Evolutionary conservation across 2,329 filamentous ascomycete species (phyloP), one percentile per base, ranked within the genome.

Genomic region (Canariomyces notabilis): DNA sequence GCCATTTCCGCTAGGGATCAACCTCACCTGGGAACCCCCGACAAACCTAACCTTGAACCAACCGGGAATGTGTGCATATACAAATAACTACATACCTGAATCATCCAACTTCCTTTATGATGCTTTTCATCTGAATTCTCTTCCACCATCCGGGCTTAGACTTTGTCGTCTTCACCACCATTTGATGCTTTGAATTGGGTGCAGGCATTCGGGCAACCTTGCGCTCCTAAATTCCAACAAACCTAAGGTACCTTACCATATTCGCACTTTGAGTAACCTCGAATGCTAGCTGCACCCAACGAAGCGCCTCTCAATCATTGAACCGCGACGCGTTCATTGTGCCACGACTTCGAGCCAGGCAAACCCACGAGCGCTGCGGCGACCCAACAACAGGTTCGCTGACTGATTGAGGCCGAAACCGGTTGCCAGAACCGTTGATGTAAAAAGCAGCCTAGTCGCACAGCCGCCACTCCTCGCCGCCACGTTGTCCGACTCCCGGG

Each of bases 401-500:
- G 12, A 11, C 14, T 6, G 18, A 38, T 11, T n/a, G 14, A 37
- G 32, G n/a, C n/a, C n/a, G 22, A 15, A 8, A 12, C 36, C 7
- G 16, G 19, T 19, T 2, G 26, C 11, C 26, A 21, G 31, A 29
- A 29, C 12, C 18, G 21, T 15, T 31, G 20, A 19, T 36, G 26
- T 35, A 37, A 15, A n/a, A n/a, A 4, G 23, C 39, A 37, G 16
- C 5, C 20, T 12, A 18, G 42, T 33, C 26, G 26, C 26, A 34
- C 32, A 29, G 33, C 37, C 34, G 32, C 37, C 39, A 31, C 34
- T 16, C 26, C 58, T 58, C 48, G 49, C 64, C 67, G 64, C 64
- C 72, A 76, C 67, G 68, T 70, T 74, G 74, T 75, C 71, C 62
- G 64, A 66, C 57, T 63, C 61, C 59, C 68, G 65, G 62, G 66